These are phyloP conservation scores for Lathyrus tuberosus DNA, from an alignment of 306 rosid genomes.

Conservation along the genomic window DNA sequence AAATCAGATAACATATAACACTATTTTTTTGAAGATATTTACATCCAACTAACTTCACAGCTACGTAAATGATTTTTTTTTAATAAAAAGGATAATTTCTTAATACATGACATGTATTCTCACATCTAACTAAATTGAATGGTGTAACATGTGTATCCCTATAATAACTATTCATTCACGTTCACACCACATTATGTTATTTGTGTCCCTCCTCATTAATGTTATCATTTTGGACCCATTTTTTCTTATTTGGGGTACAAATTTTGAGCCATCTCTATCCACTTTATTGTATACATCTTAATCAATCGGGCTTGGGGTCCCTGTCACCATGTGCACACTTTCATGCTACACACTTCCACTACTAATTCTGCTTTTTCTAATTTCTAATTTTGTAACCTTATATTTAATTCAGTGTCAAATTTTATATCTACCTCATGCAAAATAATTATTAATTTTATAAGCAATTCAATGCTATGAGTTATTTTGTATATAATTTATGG, in stretches of 20 bases:
- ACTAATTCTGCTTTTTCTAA: background rate
- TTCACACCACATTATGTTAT: slow-evolving; percentile 16
- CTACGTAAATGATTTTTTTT: no score
- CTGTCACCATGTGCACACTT: slow-evolving; percentile 9
- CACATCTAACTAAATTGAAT: slow-evolving; percentile 2
- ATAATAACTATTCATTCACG: slow-evolving; percentile 2
- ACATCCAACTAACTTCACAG: no score
- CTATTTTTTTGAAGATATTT: no score
- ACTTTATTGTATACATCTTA: slow-evolving; percentile 10
- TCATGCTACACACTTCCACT: background rate
- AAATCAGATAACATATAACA: no score
- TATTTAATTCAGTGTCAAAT: background rate
- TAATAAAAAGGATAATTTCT: no score
- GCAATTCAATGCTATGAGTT: background rate
- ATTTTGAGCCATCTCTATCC: slow-evolving; percentile 29
- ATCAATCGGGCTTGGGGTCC: slow-evolving; percentile 8
- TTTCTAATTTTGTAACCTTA: slow-evolving; percentile 2
- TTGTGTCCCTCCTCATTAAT: slow-evolving; percentile 23
- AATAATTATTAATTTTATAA: background rate
- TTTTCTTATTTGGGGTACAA: background rate
- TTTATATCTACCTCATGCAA: background rate
- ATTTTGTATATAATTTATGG: background rate
- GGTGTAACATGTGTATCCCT: background rate
- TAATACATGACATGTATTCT: slow-evolving; percentile 7
- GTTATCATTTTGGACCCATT: slow-evolving; percentile 26